Evolutionary conservation across 805 yeast species (phyloP), one percentile per base, ranked within the genome.

Genomic region (Wickerhamiella musiphila): DNA sequence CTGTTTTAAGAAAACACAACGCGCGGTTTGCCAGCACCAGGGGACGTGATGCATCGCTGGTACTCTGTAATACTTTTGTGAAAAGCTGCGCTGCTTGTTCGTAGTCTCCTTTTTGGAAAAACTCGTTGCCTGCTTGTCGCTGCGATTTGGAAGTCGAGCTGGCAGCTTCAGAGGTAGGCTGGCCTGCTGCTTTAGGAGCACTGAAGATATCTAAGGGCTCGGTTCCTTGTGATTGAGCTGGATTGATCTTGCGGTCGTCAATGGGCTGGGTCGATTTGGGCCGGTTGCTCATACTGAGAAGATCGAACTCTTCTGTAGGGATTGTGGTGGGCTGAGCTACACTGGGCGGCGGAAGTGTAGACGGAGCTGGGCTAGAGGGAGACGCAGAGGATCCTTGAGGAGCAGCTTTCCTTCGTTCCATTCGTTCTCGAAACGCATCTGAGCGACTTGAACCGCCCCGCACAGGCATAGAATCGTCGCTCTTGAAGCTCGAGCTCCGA

Each of bases 41-140:
- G 3, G 84, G 65, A 12, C 75, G 62, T 23, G 73, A 60, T 7
- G 58, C 57, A 1, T 47, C 42, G 0, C 94, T 92, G 2, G 83
- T 56, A 3, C 69, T 50, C 18, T 60, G 54, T n/a, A 70, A 51
- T 1, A 76, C 63, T 25, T 65, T 57, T 20, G 68, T 61, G 48
- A 78, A 90, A 33, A 63, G 61, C 18, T 57, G 63, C 10, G 69
- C 57, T 0, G 98, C 84, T 4, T 57, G 48, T 4, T 70, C 51
- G 49, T 76, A 90, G 50, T 90, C 86, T 13, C 99, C 99, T n/a
- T 70, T 65, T 35, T 69, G 68, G 57, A 73, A 90, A 1, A 71
- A 63, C 12, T 62, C 63, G 5, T 69, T 57, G 5, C 83, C 98
- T 17, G 56, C 57, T 5, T 43, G 37, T 11, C 60, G 46, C 7